Evolutionary conservation across 352 stramenopile species (phyloP).

Genomic region (Phytopythium kandeliae): DNA sequence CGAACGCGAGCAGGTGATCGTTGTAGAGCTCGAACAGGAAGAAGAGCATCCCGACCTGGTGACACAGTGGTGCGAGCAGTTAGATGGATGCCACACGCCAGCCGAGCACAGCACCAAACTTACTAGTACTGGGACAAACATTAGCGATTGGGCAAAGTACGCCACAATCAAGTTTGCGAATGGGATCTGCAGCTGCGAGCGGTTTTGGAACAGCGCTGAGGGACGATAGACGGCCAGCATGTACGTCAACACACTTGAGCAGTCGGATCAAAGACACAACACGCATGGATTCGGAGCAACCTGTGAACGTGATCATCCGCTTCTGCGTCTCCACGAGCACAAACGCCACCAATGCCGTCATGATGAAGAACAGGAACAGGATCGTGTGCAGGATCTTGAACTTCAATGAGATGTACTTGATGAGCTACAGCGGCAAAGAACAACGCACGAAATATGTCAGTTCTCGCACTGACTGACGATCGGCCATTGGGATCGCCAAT

Average conservation of each 20-base stretch:
- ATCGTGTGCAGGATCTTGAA: slow-evolving; percentile 87
- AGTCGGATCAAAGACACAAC: too few species aligned
- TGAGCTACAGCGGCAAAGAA: slow-evolving; percentile 10
- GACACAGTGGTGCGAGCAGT: neutral
- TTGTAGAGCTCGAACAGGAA: slow-evolving; percentile 96
- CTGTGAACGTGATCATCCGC: slow-evolving; percentile 91
- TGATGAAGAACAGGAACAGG: slow-evolving; percentile 93
- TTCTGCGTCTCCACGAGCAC: slow-evolving; percentile 92
- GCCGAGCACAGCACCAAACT: too few species aligned
- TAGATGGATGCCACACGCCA: neutral
- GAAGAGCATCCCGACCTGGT: slow-evolving; percentile 91
- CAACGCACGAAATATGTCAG: neutral
- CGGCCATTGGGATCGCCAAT: neutral
- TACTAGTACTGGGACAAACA: slow-evolving; percentile 93
- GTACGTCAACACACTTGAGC: neutral
- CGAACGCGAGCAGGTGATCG: slow-evolving; percentile 88
- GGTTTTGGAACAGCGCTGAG: slow-evolving; percentile 77
- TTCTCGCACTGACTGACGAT: neutral
- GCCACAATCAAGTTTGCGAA: slow-evolving; percentile 75
- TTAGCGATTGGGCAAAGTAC: slow-evolving; percentile 89
- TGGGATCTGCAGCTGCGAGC: slow-evolving; percentile 62
- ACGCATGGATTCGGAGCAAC: slow-evolving; percentile 8
- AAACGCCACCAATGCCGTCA: slow-evolving; percentile 91
- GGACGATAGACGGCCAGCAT: too few species aligned
- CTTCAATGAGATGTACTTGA: slow-evolving; percentile 67